Evolutionary conservation across 1,284 basidiomycete genomes (phyloP).

Genomic region (Phellinidium pouzarii): DNA sequence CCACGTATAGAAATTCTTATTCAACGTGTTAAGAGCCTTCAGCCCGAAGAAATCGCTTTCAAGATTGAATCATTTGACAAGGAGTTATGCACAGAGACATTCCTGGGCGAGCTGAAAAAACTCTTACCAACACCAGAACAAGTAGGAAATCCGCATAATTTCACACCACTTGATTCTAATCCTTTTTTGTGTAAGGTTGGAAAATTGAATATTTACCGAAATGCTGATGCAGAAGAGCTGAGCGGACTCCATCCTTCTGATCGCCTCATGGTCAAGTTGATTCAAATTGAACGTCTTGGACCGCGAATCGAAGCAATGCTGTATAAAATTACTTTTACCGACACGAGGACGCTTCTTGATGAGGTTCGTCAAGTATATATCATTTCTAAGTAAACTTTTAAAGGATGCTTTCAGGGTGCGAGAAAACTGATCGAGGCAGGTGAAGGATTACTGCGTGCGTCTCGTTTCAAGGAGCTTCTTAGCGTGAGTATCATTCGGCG

Average conservation of each 20-base stretch:
- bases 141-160: conserved; percentile 34
- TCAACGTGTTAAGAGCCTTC: conserved; percentile 73
- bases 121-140: conserved; percentile 88
- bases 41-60: conserved; percentile 78
- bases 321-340: conserved; percentile 82
- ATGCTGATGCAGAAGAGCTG: conserved; percentile 83
- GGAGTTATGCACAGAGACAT: conserved; percentile 79
- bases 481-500: conserved; percentile 45
- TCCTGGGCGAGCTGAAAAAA: conserved; percentile 80
- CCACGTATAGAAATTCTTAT: conserved; percentile 73
- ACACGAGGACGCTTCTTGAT: conserved; percentile 68
- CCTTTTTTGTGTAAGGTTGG: conserved; percentile 62
- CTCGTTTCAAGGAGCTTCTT: conserved; percentile 80
- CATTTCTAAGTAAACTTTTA: conserved; percentile 16
- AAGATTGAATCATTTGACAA: conserved; percentile 83
- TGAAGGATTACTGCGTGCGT: conserved; percentile 67
- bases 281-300: conserved; percentile 90
- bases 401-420: conserved; percentile 49
- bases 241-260: conserved; percentile 88
- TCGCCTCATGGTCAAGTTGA: conserved; percentile 93
- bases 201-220: conserved; percentile 87
- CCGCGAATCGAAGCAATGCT: conserved; percentile 93
- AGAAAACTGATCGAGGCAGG: conserved; percentile 78
- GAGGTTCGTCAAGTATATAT: conserved; percentile 40
- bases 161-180: conserved; percentile 18